These are phyloP conservation scores for Beta corolliflora DNA, from an alignment of 179 eudicot species.

Conservation along the genomic window DNA sequence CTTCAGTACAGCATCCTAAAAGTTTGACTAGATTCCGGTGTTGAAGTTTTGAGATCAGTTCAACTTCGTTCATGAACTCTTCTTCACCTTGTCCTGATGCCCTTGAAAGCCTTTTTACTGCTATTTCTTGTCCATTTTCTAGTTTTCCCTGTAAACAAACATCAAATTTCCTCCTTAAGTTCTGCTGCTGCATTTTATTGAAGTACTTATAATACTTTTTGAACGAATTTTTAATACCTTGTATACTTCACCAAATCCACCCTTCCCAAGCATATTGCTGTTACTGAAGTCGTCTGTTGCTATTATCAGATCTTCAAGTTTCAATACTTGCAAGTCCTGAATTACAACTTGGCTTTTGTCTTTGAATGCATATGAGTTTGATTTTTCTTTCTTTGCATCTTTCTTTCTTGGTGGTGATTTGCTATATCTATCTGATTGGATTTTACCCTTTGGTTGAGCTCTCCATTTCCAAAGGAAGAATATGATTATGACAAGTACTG, in stretches of 20 bases:
- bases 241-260: conserved; percentile 43
- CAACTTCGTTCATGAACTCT: not conserved
- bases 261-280: conserved; percentile 32
- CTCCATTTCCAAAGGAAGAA: conserved; percentile 31
- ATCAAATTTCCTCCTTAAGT: not conserved
- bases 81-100: not conserved
- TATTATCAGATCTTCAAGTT: conserved; percentile 13
- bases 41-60: not conserved
- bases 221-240: conserved; percentile 26
- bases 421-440: not conserved
- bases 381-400: not conserved
- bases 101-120: conserved; percentile 6
- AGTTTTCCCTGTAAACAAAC: not conserved
- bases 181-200: not conserved
- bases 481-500: conserved; percentile 20
- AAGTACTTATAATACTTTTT: not conserved
- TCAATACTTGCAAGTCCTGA: conserved; percentile 22
- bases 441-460: conserved; percentile 21
- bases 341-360: conserved; percentile 18
- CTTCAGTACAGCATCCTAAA: not conserved
- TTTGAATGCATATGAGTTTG: not conserved
- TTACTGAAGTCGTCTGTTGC: conserved; percentile 30
- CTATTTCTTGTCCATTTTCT: conserved; percentile 9
- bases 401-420: conserved; percentile 11
- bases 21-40: not conserved